Evolutionary conservation across 2,329 filamentous ascomycete genomes (phyloP).

Genomic region (Rutstroemia sp.): DNA sequence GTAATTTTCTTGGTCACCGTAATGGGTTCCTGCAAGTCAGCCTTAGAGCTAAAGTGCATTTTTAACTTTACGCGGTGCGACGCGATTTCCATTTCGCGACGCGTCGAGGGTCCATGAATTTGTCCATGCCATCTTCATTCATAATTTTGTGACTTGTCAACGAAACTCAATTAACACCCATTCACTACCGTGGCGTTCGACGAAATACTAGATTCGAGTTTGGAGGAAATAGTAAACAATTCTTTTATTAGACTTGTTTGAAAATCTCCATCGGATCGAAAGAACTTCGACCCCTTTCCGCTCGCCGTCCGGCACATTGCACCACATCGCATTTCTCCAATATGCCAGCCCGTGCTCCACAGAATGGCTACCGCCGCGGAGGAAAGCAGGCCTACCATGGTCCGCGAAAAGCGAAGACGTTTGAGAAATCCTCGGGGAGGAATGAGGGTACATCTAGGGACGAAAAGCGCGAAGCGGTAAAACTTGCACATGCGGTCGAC

Average conservation of each 20-base stretch:
- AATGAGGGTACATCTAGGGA: slow-evolving; percentile 84
- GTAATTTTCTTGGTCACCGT: slow-evolving; percentile 1
- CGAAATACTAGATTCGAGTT: neutral
- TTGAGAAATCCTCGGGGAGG: slow-evolving; percentile 67
- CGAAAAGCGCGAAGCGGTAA: slow-evolving; percentile 83
- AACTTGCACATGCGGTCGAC: slow-evolving; percentile 82
- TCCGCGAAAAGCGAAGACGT: slow-evolving; percentile 61
- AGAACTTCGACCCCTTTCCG: neutral
- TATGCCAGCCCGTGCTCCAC: slow-evolving; percentile 56
- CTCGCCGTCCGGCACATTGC: neutral
- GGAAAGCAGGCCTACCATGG: slow-evolving; percentile 66
- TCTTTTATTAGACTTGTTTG: slow-evolving; percentile 26
- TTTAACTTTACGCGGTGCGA: slow-evolving; percentile 5
- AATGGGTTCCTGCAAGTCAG: neutral
- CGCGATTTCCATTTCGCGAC: slow-evolving; percentile 1
- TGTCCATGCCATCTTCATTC: neutral
- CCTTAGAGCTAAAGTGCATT: too few species aligned
- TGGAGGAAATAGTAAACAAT: slow-evolving; percentile 10
- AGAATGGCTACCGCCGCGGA: slow-evolving; percentile 60
- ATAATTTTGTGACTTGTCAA: slow-evolving; percentile 6
- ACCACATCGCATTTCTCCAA: slow-evolving; percentile 6
- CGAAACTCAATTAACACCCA: neutral
- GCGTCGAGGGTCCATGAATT: neutral
- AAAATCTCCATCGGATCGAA: slow-evolving; percentile 6
- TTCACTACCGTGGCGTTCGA: neutral